Conservation (phyloP, 768 basidiomycete species). For the Dendrothele bispora region DNA sequence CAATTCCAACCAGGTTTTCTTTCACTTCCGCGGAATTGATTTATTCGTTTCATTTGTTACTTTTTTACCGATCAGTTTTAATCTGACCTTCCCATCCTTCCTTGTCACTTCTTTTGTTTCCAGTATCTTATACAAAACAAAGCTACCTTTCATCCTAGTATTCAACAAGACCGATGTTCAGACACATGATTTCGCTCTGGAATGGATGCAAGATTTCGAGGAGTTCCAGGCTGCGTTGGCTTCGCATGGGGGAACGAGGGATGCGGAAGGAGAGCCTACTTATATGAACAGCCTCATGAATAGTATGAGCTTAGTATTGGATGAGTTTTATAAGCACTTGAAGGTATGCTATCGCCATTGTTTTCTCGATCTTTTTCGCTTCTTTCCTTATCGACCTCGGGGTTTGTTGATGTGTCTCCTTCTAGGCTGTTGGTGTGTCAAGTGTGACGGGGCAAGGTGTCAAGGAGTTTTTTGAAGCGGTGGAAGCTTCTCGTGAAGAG, state of each 20-base stretch:
- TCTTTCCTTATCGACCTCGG: too few species aligned
- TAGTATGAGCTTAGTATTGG: slow-evolving; percentile 96
- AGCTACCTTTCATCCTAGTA: slow-evolving; percentile 93
- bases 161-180: slow-evolving; percentile 99
- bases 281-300: slow-evolving; percentile 99
- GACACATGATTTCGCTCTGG: slow-evolving; percentile 86
- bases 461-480: slow-evolving; percentile 87
- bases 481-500: slow-evolving; percentile 83
- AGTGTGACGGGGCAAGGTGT: slow-evolving; percentile 96
- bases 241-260: slow-evolving; percentile 61
- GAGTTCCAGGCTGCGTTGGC: slow-evolving; percentile 88
- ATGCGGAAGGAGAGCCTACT: slow-evolving; percentile 87
- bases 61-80: too few species aligned
- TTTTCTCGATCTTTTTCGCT: slow-evolving; percentile 2
- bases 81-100: too few species aligned
- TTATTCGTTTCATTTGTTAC: too few species aligned
- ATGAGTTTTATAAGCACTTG: slow-evolving; percentile 97
- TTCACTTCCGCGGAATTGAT: too few species aligned
- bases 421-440: slow-evolving; percentile 90
- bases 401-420: not conserved
- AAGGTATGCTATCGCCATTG: too few species aligned
- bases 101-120: too few species aligned
- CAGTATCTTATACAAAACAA: slow-evolving; percentile 97
- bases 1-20: too few species aligned
- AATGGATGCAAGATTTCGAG: slow-evolving; percentile 99